Conservation (phyloP, 208 protist species). For the Trichomonas vaginalis region DNA sequence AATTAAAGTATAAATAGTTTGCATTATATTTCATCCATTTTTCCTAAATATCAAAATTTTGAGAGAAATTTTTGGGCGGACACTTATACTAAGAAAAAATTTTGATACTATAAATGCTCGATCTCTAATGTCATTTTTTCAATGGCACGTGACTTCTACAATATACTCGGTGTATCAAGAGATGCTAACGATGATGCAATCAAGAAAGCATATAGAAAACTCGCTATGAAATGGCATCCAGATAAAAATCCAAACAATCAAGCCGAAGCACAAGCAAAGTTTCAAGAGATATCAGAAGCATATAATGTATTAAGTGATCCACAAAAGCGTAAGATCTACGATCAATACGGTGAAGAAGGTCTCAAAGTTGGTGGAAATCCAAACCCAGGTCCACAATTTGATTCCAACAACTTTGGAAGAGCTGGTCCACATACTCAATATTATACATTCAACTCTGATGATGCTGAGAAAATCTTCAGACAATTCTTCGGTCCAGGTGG, state of each 20-base stretch:
- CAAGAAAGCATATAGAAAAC: neutral
- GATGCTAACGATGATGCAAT: neutral
- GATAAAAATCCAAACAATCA: constrained; percentile 26
- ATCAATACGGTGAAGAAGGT: constrained; percentile 35
- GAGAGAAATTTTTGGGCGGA: neutral
- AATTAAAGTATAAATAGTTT: too few species aligned
- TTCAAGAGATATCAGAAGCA: constrained; percentile 27
- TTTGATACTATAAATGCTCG: neutral
- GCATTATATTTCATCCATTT: too few species aligned
- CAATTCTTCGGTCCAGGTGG: constrained; percentile 14
- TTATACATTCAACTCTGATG: neutral
- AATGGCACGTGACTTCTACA: constrained; percentile 18
- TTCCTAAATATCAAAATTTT: neutral
- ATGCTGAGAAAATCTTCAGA: neutral
- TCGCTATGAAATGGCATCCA: constrained; percentile 24
- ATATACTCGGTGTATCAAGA: constrained; percentile 1
- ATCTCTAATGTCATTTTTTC: neutral
- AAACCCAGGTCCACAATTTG: neutral
- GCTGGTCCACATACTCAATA: neutral
- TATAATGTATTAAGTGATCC: constrained; percentile 22
- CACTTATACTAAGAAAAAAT: neutral
- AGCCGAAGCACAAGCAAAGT: constrained; percentile 21
- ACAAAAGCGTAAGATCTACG: constrained; percentile 35
- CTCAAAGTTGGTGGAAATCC: constrained; percentile 23
- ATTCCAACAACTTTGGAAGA: neutral